Evolutionary conservation across 2,329 filamentous ascomycete genomes (phyloP), one percentile per base, ranked within the genome.

Genomic region (Arthrobotrys entomopaga): DNA sequence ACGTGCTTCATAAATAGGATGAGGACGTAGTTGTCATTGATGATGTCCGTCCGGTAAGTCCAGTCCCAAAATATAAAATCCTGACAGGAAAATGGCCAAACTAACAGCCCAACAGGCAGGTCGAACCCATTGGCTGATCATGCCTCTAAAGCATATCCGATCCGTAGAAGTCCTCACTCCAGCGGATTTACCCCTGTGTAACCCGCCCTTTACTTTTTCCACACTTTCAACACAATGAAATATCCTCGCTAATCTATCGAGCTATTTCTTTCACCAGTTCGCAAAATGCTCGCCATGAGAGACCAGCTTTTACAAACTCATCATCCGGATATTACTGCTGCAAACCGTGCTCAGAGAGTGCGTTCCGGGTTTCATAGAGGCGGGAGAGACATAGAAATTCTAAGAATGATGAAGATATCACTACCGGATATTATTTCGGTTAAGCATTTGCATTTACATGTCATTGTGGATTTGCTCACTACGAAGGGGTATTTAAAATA

Each of bases 101-200:
- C 29, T 52, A 40, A 54, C 40, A 56, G 34, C 24, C 16, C 1
- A 48, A 20, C 61, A 73, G 69, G 56, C 69, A 19, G 69, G 69
- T 20, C 49, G 20, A 48, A 66, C 61, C 19, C 69, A 73, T 50
- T 73, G 69, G 69, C 61, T 73, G 10, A 56, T 73, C 19, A 73
- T 73, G 69, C 69, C 69, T 11, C 56, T 73, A 6, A 61, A 56
- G 19, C 69, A 73, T 40, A 73, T 73, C 43, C 54, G 69, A 20
- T 73, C 69, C 1, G 69, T 73, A 1, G 69, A 73, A 49, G 69
- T 57, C 26, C 69, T 73, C 4, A 66, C 56, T 3, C 49, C 63
- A 34, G 20, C 61, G 16, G 60, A 73, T 56, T 61, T 73, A 48
- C 69, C 69, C 43, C 60, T 73, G 61, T 73, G 69, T 73, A 73